Base-by-base conservation (phyloP, 345 rosid genomes). In the Kernera saxatilis region DNA sequence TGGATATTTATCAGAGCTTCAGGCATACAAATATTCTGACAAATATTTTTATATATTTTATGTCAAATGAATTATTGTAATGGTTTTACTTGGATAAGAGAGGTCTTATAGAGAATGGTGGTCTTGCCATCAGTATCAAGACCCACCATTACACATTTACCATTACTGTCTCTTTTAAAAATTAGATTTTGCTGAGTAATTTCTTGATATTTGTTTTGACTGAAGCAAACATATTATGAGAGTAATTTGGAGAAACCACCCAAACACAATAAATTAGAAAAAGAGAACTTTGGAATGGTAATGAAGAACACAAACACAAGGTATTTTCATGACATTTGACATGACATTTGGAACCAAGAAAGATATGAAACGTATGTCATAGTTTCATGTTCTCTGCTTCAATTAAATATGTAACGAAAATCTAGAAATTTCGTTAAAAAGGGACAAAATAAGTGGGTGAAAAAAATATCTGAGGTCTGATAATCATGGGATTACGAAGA, bases 1-100 rank as follows among this genome's bases (percentile, higher is more conserved):
- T 72, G 64, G 70, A 25, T 19, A 6, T 35, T 11, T 43, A 8
- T 72, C 64, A 30, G 54, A 29, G 35, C 27, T 61, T 50, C 52
- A 39, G 33, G 29, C 26, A 57, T 37, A 27, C 33, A 23, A 10
- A 2, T 14, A 3, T 29, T 21, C 53, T 43, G 54, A 32, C 21
- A 68, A 41, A 57, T 32, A 17, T 40, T 8, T 45, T 19, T 64
- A n/a, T 19, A 2, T 50, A 61, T 23, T 29, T n/a, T n/a, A n/a
- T n/a, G n/a, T n/a, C n/a, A n/a, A n/a, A n/a, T 51, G 35, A 46
- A 58, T 70, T 46, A 25, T 26, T 17, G 48, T 45, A 15, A 22
- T 57, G 12, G 17, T 69, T 69, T 55, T 5, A 41, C 35, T 17
- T 44, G 23, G 23, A 35, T 23, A 65, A 23, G 50, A n/a, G n/a